Evolutionary conservation across 805 yeast species (phyloP), one percentile per base, ranked within the genome.

Genomic region (Nakazawaea siamensis): DNA sequence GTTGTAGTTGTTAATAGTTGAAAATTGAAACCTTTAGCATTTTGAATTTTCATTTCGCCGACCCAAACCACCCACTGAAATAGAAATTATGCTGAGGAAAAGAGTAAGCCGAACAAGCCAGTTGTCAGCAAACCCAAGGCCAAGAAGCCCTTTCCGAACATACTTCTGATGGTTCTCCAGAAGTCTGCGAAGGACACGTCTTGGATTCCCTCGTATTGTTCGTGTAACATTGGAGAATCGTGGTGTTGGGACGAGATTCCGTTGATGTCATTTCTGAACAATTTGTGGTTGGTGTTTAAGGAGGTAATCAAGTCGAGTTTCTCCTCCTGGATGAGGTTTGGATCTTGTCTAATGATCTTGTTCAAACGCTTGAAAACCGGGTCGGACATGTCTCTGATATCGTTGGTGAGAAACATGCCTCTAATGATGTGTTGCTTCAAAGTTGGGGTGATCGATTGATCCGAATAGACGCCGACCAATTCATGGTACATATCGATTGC

Each of bases 291-390:
- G n/a, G n/a, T n/a, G n/a, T 31, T 37, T 11, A 37, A 18, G 13
- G 24, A 13, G 4, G 25, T 27, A 8, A 37, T 32, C 20, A 37
- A 24, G 17, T 37, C 39, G 4, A 37, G 7, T 24, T 37, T 37
- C 18, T 31, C 30, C 4, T 17, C 27, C 11, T 37, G 33, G 9
- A 23, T 9, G 2, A 55, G 60, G 5, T 64, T 64, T 50, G 66
- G 68, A 21, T 59, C 64, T 15, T 58, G 52, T 36, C 70, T 63
- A 43, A 59, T 58, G 31, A 42, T 63, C 16, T 62, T 50, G 39
- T 62, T 64, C 31, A 58, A 62, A 15, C 60, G 57, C 29, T 19
- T 62, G 16, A 38, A 62, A 15, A 38, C 48, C 13, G 68, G 69
- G 1, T 49, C 63, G 13, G 35, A 47, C 6, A 68, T 68, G 14